phyloP scores from a whole-genome alignment of 2,329 filamentous ascomycete species.

The Huntiella abstrusa region DNA sequence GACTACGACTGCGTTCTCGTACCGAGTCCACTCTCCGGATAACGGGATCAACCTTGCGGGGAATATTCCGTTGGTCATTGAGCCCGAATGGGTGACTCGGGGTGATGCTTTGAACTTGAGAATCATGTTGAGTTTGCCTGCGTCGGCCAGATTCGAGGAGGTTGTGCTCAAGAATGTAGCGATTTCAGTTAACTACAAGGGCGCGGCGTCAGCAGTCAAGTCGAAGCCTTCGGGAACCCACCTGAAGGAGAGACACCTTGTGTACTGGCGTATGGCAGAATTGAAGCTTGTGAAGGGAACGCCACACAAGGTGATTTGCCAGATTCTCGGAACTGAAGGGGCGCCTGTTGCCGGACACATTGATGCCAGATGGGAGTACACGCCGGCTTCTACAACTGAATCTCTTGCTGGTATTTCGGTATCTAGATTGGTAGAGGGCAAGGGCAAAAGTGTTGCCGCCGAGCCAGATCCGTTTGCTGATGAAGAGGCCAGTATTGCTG shows the following conservation, averaged over 20 bases:
- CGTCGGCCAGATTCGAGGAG: slow-evolving; percentile 2
- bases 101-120: slow-evolving; percentile 73
- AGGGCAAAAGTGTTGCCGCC: slow-evolving; percentile 27
- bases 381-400: slow-evolving; percentile 16
- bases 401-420: slow-evolving; percentile 39
- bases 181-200: slow-evolving; percentile 53
- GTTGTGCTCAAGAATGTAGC: slow-evolving; percentile 47
- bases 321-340: slow-evolving; percentile 54
- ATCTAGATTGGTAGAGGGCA: slow-evolving; percentile 32
- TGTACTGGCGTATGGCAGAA: slow-evolving; percentile 68
- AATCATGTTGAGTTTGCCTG: slow-evolving; percentile 23
- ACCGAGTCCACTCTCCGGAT: slow-evolving; percentile 60
- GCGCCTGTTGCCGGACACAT: slow-evolving; percentile 56
- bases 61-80: slow-evolving; percentile 55
- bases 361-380: slow-evolving; percentile 64
- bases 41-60: slow-evolving; percentile 25
- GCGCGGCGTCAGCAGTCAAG: slow-evolving; percentile 46
- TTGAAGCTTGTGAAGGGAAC: slow-evolving; percentile 29
- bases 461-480: slow-evolving; percentile 53
- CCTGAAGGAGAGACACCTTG: slow-evolving; percentile 52
- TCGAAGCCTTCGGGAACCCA: slow-evolving; percentile 68
- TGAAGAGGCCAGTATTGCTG: slow-evolving; percentile 14
- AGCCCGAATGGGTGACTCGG: slow-evolving; percentile 66
- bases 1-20: slow-evolving; percentile 75
- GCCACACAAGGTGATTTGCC: slow-evolving; percentile 61